phyloP scores from a whole-genome alignment of 2,329 filamentous ascomycete genomes.

The Fusarium tricinctum region DNA sequence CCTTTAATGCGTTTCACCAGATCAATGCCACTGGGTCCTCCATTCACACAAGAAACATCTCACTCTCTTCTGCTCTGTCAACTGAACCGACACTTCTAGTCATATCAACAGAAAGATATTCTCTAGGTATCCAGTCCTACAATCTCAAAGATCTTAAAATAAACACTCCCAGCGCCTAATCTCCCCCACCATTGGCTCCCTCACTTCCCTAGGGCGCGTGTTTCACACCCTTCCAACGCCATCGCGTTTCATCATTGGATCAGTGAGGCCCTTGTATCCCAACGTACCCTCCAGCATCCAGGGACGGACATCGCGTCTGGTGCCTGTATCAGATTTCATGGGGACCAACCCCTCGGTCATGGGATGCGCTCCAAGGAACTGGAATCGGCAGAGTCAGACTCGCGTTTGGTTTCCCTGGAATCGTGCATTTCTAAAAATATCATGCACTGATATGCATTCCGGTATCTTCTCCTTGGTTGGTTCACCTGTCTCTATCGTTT shows the following conservation, averaged over 20 bases:
- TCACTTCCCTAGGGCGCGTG: slow-evolving; percentile 41
- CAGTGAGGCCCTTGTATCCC: slow-evolving; percentile 33
- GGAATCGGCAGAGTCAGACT: slow-evolving; percentile 4
- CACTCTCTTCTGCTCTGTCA: slow-evolving; percentile 3
- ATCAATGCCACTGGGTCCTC: slow-evolving; percentile 1
- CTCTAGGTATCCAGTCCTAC: neutral
- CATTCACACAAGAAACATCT: neutral
- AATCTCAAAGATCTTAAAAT: slow-evolving; percentile 28
- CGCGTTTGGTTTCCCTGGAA: slow-evolving; percentile 19
- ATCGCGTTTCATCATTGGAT: slow-evolving; percentile 49
- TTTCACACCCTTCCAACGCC: slow-evolving; percentile 48
- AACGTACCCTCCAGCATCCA: slow-evolving; percentile 5
- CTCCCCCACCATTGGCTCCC: slow-evolving; percentile 47
- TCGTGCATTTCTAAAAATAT: slow-evolving; percentile 42
- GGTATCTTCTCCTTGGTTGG: slow-evolving; percentile 9
- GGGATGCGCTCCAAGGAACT: slow-evolving; percentile 17
- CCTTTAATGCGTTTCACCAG: slow-evolving; percentile 23
- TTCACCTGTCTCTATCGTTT: neutral
- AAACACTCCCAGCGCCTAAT: slow-evolving; percentile 50
- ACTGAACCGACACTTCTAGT: slow-evolving; percentile 4
- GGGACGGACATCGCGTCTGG: slow-evolving; percentile 25
- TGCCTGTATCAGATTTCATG: slow-evolving; percentile 48
- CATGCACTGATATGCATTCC: slow-evolving; percentile 21
- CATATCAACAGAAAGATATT: neutral
- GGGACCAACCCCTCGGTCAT: slow-evolving; percentile 29